Base-by-base conservation (phyloP, 345 rosid genomes). In the Eucalyptus camaldulensis region DNA sequence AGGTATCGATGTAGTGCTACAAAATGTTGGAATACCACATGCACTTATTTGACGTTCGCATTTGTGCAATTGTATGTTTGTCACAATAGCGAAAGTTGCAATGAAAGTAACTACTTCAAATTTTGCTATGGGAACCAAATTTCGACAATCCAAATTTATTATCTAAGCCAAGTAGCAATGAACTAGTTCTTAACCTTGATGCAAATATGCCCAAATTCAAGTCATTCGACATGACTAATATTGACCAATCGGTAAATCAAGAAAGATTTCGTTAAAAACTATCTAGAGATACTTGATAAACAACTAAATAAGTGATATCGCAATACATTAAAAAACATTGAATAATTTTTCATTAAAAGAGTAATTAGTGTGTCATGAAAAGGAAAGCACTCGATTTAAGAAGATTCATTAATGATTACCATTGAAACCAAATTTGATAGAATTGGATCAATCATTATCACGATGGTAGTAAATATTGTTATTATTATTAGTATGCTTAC, bases 1-100 rank as follows among this genome's bases (percentile, higher is more conserved):
- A 8, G 0, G 3, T 8, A 65, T 29, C 0, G 1, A 65, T 65
- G 15, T 13, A 16, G 3, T 14, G 24, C 4, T 37, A 4, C 60
- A 56, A 56, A 56, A 56, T 58, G 7, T 10, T 25, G 25, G 9
- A 21, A 54, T 54, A 1, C 11, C 1, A 6, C 8, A 1, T 4
- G 4, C 5, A 69, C 12, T 3, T 69, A 5, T 2, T 31, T 17
- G 43, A 17, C 1, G 5, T n/a, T n/a, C 0, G 6, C 11, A 0
- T 21, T 53, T 8, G 25, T 53, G 5, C 25, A 53, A 53, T 53
- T 21, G 25, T 8, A 53, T 53, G 25, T 53, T 53, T 0, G 1
- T 53, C 40, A 67, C 40, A 31, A 4, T 1, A 31, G 24, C 1
- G 3, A 16, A 31, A 69, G 13, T 17, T 33, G 6, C 24, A 1